Base-by-base conservation (phyloP, 2,329 filamentous ascomycete species). In the Taxawa tesnikishii region DNA sequence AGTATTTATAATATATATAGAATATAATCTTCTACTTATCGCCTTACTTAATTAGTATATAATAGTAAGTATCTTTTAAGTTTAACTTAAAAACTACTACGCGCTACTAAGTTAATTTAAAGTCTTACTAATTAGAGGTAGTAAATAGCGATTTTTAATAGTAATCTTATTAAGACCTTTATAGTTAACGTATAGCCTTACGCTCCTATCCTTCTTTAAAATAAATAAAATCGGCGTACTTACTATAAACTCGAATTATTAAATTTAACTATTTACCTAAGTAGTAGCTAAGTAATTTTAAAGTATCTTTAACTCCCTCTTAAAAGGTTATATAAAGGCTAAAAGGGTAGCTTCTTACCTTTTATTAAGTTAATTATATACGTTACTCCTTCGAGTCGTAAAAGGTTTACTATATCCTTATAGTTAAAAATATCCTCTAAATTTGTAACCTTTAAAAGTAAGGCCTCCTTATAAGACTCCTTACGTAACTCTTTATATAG, bases 181-280 rank as follows among this genome's bases (percentile, higher is more conserved):
- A 28, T 54, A 56, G 29, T 58, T 40, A 3, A 56, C 34, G 34
- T 42, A 53, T 9, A 53, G 26, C 3, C 38, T 15, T 6, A 51
- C 34, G 0, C 15, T 37, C 26, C 37, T 31, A 26, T 39, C 31
- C 11, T 38, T 39, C 31, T 46, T 46, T 26, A 23, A 27, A 25
- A 43, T 29, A 31, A 44, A 43, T 23, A 44, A 32, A 15, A 46
- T 39, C 18, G 23, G 40, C 3, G 29, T 16, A 2, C 34, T 29
- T 21, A 15, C 37, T 15, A 15, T 12, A 16, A 33, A 39, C 10
- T 10, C 33, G 27, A 28, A 34, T 26, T 29, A 19, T 3, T 16
- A 9, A 15, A 40, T 40, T 33, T 33, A 38, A 13, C 37, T 16
- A 6, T 34, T 34, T 30, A 12, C 17, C 12, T 30, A 13, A n/a